Evolutionary conservation across 2,329 filamentous ascomycete genomes (phyloP).

Genomic region (Fusarium metavorans): DNA sequence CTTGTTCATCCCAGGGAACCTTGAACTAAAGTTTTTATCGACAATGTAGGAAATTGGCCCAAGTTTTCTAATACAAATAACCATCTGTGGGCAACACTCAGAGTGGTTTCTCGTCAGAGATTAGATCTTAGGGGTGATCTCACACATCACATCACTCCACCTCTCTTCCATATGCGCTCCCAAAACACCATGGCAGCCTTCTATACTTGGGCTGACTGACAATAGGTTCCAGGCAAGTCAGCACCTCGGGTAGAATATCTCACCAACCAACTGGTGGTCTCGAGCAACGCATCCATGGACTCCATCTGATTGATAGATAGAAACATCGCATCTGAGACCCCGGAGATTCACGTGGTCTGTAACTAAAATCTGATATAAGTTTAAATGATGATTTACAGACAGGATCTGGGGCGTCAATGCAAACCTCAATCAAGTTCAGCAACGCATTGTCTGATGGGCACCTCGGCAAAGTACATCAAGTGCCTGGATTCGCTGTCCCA

Average conservation of each 20-base stretch:
- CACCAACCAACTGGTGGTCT: not conserved
- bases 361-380: not conserved
- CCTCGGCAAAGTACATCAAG: not conserved
- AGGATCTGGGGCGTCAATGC: not conserved
- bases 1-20: not conserved
- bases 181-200: not conserved
- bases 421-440: not conserved
- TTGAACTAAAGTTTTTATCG: not conserved
- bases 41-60: not conserved
- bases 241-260: not conserved
- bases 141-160: too few species aligned
- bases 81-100: too few species aligned
- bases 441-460: not conserved
- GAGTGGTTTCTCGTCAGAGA: too few species aligned
- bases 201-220: fast-evolving
- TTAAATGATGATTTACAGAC: too few species aligned
- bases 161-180: not conserved
- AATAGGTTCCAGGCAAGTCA: not conserved
- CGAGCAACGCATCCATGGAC: not conserved
- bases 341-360: not conserved
- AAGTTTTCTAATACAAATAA: too few species aligned
- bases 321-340: not conserved
- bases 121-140: too few species aligned
- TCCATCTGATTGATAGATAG: not conserved
- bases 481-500: not conserved